Evolutionary conservation across 306 rosid species (phyloP).

Genomic region (Cucumis melo): DNA sequence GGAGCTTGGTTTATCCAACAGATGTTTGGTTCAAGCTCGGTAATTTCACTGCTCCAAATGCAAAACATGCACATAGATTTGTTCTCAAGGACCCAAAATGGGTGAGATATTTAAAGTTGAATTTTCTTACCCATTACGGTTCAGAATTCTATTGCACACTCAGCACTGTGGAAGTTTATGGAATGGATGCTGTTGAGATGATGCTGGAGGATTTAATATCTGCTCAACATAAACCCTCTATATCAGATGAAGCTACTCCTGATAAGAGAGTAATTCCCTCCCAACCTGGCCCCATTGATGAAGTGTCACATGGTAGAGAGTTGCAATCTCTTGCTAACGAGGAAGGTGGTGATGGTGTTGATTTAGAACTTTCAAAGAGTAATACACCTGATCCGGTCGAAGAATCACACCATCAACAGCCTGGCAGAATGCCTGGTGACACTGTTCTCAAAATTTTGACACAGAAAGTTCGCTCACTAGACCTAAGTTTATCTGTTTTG

Average conservation of each 20-base stretch:
- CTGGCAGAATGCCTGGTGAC: constrained; percentile 94
- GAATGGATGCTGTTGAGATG: constrained; percentile 93
- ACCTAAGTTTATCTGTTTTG: constrained; percentile 61
- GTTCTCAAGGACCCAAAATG: constrained; percentile 79
- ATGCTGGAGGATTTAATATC: constrained; percentile 87
- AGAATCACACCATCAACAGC: constrained; percentile 65
- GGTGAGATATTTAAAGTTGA: constrained; percentile 90
- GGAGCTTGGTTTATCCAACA: constrained; percentile 79
- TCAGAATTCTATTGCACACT: constrained; percentile 93
- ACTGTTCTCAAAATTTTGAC: constrained; percentile 84
- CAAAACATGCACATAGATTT: constrained; percentile 60
- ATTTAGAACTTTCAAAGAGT: constrained; percentile 31
- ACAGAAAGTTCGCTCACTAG: constrained; percentile 89
- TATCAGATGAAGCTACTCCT: constrained; percentile 32
- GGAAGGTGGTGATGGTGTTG: constrained; percentile 25
- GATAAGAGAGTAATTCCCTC: constrained; percentile 31
- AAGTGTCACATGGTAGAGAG: constrained; percentile 18
- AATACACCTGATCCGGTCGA: constrained; percentile 50
- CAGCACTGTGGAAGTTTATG: constrained; percentile 61
- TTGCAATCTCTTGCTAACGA: constrained; percentile 20
- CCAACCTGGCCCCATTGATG: constrained; percentile 29
- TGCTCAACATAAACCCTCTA: constrained; percentile 28
- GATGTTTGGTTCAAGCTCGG: constrained; percentile 76
- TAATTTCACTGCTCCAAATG: constrained; percentile 71
- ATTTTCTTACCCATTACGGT: constrained; percentile 71